Base-by-base conservation (phyloP, 495 filamentous ascomycete species). In the Neurospora intermedia region DNA sequence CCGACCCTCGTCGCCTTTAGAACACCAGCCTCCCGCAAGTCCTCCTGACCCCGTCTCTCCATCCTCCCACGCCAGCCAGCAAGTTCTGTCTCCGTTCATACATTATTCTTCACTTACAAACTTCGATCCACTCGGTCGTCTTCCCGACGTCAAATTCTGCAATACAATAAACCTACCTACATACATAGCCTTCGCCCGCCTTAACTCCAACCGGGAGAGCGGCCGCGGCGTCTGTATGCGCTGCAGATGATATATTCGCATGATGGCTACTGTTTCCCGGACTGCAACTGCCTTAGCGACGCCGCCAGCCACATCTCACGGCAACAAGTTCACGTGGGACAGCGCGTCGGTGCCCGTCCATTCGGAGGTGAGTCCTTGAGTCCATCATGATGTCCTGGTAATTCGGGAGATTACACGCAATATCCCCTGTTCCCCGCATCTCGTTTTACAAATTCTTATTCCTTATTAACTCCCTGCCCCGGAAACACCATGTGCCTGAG, bases 211-310 rank as follows among this genome's bases (percentile, higher is more conserved):
- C 20, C 41, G 23, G 43, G 73, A 71, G 45, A 66, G 70, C 71
- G 75, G 62, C 74, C 73, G 70, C 72, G 71, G 40, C 71, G 72
- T 70, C 70, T 38, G 35, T 66, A 73, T 27, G 27, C 27, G 54
- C 54, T 62, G 16, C 62, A 45, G 74, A 77, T 77, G 75, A 76
- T 46, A 69, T 72, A 69, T 72, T 73, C 43, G 41, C 16, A 77
- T n/a, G n/a, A 88, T 88, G 86, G 84, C 86, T 74, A 80, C 86
- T 75, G 84, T 87, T 78, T 86, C 85, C 73, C 84, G 85, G 74
- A 83, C 82, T 72, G 77, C 84, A 40, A 83, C 77, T 75, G 82
- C 86, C 42, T 75, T 89, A 71, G 86, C 54, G 54, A 66, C 84
- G 70, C 85, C 85, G 69, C 84, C 86, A 40, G 82, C 81, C 73